These are phyloP conservation scores for Macrophomina pseudophaseolina DNA, from an alignment of 2,329 filamentous ascomycete genomes.

Conservation along the genomic window DNA sequence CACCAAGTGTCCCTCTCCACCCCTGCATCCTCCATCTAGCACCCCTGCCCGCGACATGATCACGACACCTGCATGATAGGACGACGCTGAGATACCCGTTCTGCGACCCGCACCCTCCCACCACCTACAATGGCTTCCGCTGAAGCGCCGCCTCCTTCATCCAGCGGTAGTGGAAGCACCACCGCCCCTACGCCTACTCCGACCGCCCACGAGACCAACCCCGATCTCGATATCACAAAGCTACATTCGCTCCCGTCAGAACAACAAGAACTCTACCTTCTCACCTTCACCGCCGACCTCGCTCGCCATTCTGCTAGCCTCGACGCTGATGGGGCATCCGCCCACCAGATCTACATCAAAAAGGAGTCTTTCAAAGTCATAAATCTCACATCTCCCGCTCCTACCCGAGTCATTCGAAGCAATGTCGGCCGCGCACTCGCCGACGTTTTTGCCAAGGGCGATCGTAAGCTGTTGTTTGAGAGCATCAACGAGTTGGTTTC, in stretches of 20 bases:
- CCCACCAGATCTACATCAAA: constrained; percentile 90
- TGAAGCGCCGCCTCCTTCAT: constrained; percentile 32
- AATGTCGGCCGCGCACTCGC: constrained; percentile 85
- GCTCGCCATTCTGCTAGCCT: constrained; percentile 79
- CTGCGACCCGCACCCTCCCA: background rate
- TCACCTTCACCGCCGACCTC: constrained; percentile 85
- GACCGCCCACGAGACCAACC: constrained; percentile 51
- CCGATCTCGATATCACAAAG: constrained; percentile 87
- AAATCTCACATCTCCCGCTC: constrained; percentile 77
- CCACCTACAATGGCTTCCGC: constrained; percentile 22
- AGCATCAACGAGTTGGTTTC: constrained; percentile 85
- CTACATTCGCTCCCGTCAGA: constrained; percentile 87
- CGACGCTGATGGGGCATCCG: constrained; percentile 77
- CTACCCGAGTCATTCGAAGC: constrained; percentile 87
- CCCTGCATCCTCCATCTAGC: background rate
- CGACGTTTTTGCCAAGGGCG: constrained; percentile 81
- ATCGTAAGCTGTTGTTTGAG: constrained; percentile 91
- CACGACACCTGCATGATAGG: constrained; percentile 6
- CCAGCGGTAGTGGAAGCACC: constrained; percentile 42
- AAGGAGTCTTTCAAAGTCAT: constrained; percentile 94
- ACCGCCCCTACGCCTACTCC: background rate
- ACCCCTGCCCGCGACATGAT: constrained; percentile 7
- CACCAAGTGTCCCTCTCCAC: constrained; percentile 9
- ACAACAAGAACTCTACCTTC: constrained; percentile 92
- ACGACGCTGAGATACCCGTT: constrained; percentile 9